Evolutionary conservation across 2,329 filamentous ascomycete species (phyloP).

Genomic region (Aspergillus brasiliensis): DNA sequence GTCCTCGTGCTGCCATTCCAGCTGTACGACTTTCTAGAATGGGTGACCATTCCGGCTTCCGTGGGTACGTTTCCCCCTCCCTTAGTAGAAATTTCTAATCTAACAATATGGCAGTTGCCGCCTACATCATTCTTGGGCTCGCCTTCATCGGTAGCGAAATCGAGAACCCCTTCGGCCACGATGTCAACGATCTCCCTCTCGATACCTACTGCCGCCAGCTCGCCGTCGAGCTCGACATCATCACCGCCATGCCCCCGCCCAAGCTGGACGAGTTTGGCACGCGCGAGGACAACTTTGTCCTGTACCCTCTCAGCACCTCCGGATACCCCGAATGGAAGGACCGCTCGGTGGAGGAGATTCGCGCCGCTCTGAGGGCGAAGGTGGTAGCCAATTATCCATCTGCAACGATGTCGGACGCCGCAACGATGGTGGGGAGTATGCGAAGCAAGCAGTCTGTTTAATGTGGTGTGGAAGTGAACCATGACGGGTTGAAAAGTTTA

Average conservation of each 20-base stretch:
- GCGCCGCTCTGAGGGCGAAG: conserved; percentile 43
- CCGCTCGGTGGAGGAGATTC: conserved; percentile 51
- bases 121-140: conserved; percentile 82
- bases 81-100: conserved; percentile 3
- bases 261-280: conserved; percentile 52
- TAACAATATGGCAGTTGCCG: conserved; percentile 49
- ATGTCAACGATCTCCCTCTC: conserved; percentile 79
- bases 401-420: conserved; percentile 22
- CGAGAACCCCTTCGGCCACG: conserved; percentile 81
- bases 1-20: conserved; percentile 81
- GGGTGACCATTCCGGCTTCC: conserved; percentile 77
- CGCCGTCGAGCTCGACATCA: conserved; percentile 71
- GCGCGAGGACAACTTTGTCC: conserved; percentile 39
- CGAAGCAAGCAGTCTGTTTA: conserved; percentile 27
- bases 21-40: conserved; percentile 63
- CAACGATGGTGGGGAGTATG: conserved; percentile 25
- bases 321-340: conserved; percentile 54
- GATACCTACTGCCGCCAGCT: conserved; percentile 77
- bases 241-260: conserved; percentile 62
- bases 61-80: conserved; percentile 46
- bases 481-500: conserved; percentile 9
- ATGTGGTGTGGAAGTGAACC: conserved; percentile 9
- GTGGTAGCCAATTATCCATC: conserved; percentile 28
- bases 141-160: conserved; percentile 76
- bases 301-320: conserved; percentile 45